phyloP scores from a whole-genome alignment of 2,329 filamentous ascomycete genomes.

The Magnaporthiopsis poae region DNA sequence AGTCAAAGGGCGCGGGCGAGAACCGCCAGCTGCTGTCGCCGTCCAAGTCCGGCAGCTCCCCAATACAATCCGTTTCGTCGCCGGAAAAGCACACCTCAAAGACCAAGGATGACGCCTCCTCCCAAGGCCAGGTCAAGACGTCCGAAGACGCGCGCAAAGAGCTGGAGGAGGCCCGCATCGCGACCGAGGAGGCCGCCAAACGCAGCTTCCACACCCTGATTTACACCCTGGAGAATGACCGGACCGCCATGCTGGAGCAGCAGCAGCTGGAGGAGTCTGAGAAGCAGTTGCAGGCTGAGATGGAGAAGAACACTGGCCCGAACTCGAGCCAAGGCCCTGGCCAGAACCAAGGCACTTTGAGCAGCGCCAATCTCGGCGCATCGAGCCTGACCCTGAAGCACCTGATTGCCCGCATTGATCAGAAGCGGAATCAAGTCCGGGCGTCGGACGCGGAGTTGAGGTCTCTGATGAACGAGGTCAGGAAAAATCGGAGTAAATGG shows the following conservation, averaged over 20 bases:
- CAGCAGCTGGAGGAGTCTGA: constrained; percentile 94
- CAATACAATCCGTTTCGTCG: constrained; percentile 51
- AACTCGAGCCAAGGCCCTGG: constrained; percentile 39
- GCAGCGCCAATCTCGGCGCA: constrained; percentile 86
- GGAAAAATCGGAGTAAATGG: constrained; percentile 98
- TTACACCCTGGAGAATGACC: constrained; percentile 89
- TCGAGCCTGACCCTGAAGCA: constrained; percentile 95
- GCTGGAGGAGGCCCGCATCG: constrained; percentile 82
- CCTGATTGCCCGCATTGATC: constrained; percentile 88
- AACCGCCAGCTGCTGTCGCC: constrained; percentile 55
- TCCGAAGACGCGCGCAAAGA: constrained; percentile 86
- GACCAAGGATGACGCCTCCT: constrained; percentile 37
- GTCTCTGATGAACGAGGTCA: constrained; percentile 88
- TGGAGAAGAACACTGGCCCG: constrained; percentile 55
- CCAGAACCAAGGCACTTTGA: constrained; percentile 76
- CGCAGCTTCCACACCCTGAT: constrained; percentile 87
- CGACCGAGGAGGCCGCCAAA: constrained; percentile 80
- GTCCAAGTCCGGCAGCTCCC: constrained; percentile 60
- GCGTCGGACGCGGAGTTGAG: constrained; percentile 89
- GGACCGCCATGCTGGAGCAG: constrained; percentile 93
- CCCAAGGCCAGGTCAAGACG: constrained; percentile 52
- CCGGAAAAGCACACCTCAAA: constrained; percentile 49
- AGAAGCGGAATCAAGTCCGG: constrained; percentile 78
- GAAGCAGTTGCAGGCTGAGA: constrained; percentile 89
- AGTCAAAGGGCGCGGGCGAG: constrained; percentile 39